Evolutionary conservation across 805 yeast species (phyloP), one percentile per base, ranked within the genome.

Genomic region (Candida sphagnicola): DNA sequence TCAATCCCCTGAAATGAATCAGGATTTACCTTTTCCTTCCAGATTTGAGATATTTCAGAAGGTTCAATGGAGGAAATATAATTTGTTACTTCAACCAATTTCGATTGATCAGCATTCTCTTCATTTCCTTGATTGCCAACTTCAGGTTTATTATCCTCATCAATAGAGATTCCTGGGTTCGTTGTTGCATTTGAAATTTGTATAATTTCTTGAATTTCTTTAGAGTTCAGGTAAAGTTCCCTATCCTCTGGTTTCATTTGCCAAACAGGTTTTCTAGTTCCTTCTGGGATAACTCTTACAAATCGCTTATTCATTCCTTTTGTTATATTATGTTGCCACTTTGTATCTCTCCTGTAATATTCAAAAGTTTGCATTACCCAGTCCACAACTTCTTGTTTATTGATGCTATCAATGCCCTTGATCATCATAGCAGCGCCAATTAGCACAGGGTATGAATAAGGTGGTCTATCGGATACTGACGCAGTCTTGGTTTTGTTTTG

Each of bases 311-410:
- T 19, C 25, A 31, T 11, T 31, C 23, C 15, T 17, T 31, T 31
- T 19, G 13, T 19, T 11, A 31, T 11, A 14, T 31, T 31, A n/a
- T 18, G 18, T 19, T 31, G 24, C 35, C 35, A 31, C 12, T 31
- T 31, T 6, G 8, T 18, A 19, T 18, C 24, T 8, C 21, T 21
- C 4, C 21, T 17, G 25, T 16, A 31, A 14, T 31, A 31, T 18
- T 18, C 26, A 31, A 16, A 31, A 18, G 23, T 21, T 5, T 15
- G 8, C 21, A 10, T 14, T 8, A 31, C 14, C 35, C 35, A 31
- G 6, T 18, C 24, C 5, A 18, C 15, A 5, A 19, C 21, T 21
- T 18, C 25, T n/a, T n/a, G 6, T 31, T 31, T 31, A 10, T 6
- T 21, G 4, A 31, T n/a, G 6, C n/a, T 5, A 8, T 31, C 16